Conservation (phyloP, 2,329 filamentous ascomycete species). For the Parastagonospora nodorum region DNA sequence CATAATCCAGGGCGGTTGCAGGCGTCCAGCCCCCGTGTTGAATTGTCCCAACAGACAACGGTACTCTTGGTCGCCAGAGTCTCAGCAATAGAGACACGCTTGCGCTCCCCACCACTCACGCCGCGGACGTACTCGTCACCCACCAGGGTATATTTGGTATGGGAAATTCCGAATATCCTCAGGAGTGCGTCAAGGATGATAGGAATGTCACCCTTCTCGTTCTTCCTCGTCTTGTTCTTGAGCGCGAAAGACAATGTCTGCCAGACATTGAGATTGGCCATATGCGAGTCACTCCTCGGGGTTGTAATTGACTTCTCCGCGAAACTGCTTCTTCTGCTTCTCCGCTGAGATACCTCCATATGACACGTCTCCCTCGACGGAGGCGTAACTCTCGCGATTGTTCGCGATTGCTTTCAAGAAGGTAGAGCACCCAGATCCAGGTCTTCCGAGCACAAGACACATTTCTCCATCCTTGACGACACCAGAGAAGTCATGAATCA, state of each 20-base stretch:
- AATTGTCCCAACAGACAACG: conserved; percentile 80
- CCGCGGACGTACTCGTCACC: conserved; percentile 76
- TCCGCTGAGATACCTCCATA: conserved; percentile 74
- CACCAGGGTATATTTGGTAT: conserved; percentile 75
- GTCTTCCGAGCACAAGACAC: conserved; percentile 74
- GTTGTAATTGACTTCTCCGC: conserved; percentile 80
- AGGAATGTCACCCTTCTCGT: conserved; percentile 66
- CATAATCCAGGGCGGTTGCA: conserved; percentile 80
- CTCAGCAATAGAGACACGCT: conserved; percentile 75
- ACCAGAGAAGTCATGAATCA: conserved; percentile 71
- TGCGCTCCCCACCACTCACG: conserved; percentile 79
- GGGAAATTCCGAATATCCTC: conserved; percentile 78
- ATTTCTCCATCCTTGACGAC: conserved; percentile 71
- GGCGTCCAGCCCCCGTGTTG: conserved; percentile 77
- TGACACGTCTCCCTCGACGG: conserved; percentile 69
- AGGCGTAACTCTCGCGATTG: conserved; percentile 67
- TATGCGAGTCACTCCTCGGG: conserved; percentile 77
- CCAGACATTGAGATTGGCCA: conserved; percentile 75
- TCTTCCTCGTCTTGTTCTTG: conserved; percentile 74
- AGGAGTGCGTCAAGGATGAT: conserved; percentile 72
- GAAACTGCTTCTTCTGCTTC: conserved; percentile 70
- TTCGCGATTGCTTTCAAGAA: conserved; percentile 79
- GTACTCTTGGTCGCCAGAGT: conserved; percentile 69
- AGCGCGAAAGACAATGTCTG: conserved; percentile 78
- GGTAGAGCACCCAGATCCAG: conserved; percentile 75